Evolutionary conservation across 2,329 filamentous ascomycete genomes (phyloP).

Genomic region (Fusarium agapanthi): DNA sequence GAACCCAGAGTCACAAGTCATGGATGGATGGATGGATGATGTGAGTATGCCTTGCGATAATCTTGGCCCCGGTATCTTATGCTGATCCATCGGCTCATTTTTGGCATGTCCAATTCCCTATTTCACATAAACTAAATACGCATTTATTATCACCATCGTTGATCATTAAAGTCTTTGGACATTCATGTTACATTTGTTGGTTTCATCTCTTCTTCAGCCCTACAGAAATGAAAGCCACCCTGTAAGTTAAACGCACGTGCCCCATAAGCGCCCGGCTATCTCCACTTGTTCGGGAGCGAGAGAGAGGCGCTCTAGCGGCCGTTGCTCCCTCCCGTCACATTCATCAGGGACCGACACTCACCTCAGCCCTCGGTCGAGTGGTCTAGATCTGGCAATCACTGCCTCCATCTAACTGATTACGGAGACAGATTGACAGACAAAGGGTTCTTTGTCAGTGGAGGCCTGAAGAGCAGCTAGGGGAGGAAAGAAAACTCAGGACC

Average conservation of each 20-base stretch:
- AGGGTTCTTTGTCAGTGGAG: neutral
- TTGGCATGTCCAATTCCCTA: neutral
- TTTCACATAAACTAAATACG: neutral
- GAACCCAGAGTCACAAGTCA: neutral
- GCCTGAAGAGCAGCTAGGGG: neutral
- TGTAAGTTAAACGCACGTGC: neutral
- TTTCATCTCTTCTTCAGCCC: slow-evolving; percentile 13
- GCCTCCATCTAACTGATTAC: neutral
- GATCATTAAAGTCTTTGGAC: neutral
- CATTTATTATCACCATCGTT: neutral
- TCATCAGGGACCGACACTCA: neutral
- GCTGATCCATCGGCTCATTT: neutral
- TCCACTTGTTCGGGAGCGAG: slow-evolving; percentile 1
- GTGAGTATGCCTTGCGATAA: slow-evolving; percentile 13
- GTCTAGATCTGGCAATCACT: neutral
- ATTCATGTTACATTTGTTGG: neutral
- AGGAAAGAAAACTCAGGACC: too few species aligned
- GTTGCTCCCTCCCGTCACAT: neutral
- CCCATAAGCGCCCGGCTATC: slow-evolving; percentile 1
- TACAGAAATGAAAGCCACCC: slow-evolving; percentile 6
- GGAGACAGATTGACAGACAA: neutral
- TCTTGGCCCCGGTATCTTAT: neutral
- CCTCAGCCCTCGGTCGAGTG: neutral
- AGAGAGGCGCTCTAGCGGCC: neutral
- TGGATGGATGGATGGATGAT: neutral